These are phyloP conservation scores for Stemphylium lycopersici DNA, from an alignment of 2,329 filamentous ascomycete genomes.

Conservation along the genomic window DNA sequence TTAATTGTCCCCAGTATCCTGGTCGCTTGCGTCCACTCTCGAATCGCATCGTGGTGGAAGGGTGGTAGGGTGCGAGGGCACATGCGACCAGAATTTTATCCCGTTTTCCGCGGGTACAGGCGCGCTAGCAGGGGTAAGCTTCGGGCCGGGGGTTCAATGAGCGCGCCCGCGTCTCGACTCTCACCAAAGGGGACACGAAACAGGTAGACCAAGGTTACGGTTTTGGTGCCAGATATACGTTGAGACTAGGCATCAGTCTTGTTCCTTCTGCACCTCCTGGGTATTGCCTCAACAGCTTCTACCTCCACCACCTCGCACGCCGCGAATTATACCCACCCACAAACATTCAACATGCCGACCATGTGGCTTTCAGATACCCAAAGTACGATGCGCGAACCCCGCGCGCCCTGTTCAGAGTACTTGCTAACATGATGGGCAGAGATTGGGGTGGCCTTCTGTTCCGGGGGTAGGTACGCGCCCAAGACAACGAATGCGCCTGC, in stretches of 20 bases:
- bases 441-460: slow-evolving; percentile 96
- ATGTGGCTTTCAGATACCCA: slow-evolving; percentile 98
- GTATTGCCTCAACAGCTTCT: background rate
- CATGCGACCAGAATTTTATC: slow-evolving; percentile 20
- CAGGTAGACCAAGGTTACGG: slow-evolving; percentile 22
- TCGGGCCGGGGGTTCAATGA: slow-evolving; percentile 13
- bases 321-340: background rate
- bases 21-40: background rate
- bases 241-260: slow-evolving; percentile 5
- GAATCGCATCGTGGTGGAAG: background rate
- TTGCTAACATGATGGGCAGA: slow-evolving; percentile 61
- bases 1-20: slow-evolving; percentile 8
- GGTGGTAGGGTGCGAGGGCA: background rate
- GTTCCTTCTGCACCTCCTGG: background rate
- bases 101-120: slow-evolving; percentile 21
- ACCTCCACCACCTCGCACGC: slow-evolving; percentile 9
- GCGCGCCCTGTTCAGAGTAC: background rate
- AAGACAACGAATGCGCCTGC: slow-evolving; percentile 21
- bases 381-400: slow-evolving; percentile 66
- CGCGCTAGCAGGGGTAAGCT: slow-evolving; percentile 33
- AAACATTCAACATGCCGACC: slow-evolving; percentile 65
- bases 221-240: slow-evolving; percentile 15
- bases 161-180: slow-evolving; percentile 22
- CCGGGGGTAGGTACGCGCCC: slow-evolving; percentile 75
- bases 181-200: slow-evolving; percentile 40